A percentile compares a stretch with the other conserved stretches of the same genome.
These are phyloP conservation scores for Dactylellina parvicollis DNA, from an alignment of 2,329 filamentous ascomycete genomes.

Conservation along the genomic window DNA sequence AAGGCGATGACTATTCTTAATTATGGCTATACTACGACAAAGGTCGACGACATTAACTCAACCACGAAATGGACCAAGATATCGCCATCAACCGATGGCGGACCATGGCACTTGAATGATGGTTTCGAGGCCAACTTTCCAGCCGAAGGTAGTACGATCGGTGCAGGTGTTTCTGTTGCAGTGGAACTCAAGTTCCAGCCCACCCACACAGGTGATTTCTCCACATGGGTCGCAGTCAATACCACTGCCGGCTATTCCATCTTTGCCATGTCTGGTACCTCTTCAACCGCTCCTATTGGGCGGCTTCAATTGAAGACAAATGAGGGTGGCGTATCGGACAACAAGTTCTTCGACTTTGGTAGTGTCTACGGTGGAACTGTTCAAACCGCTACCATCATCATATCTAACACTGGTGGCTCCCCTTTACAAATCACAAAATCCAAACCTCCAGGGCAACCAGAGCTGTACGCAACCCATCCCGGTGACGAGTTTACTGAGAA, in stretches of 20 bases:
- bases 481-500: constrained; percentile 60
- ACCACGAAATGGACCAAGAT: constrained; percentile 52
- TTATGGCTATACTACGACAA: constrained; percentile 60
- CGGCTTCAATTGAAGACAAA: constrained; percentile 60
- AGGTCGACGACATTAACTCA: constrained; percentile 57
- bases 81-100: constrained; percentile 7
- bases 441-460: constrained; percentile 60
- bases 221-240: constrained; percentile 46
- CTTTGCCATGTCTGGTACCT: constrained; percentile 57
- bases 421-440: constrained; percentile 61
- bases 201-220: constrained; percentile 59
- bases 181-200: constrained; percentile 61
- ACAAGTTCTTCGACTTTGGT: constrained; percentile 59
- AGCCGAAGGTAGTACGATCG: constrained; percentile 59
- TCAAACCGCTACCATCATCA: constrained; percentile 40
- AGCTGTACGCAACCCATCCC: constrained; percentile 60
- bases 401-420: constrained; percentile 62
- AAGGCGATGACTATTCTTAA: constrained; percentile 61
- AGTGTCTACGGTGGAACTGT: constrained; percentile 42
- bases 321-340: constrained; percentile 60
- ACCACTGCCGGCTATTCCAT: constrained; percentile 40
- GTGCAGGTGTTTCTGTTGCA: constrained; percentile 59
- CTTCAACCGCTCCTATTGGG: constrained; percentile 60
- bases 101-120: constrained; percentile 57
- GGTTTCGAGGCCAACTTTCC: constrained; percentile 60